Conservation (phyloP, 331 rosid species). For the Quercus phellos region DNA sequence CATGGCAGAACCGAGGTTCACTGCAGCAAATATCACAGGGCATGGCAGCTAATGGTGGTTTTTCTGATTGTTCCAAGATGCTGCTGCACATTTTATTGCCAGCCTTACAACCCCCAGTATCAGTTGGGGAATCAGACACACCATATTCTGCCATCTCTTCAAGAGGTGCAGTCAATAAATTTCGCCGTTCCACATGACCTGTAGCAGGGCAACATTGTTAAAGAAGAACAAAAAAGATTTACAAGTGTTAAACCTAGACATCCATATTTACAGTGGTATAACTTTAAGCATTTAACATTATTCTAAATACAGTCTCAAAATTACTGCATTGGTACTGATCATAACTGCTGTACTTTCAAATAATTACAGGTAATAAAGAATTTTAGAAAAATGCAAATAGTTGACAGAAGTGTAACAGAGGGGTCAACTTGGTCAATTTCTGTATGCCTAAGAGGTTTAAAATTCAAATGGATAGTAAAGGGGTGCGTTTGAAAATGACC, state of each 20-base stretch:
- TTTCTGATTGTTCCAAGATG: conserved; percentile 30
- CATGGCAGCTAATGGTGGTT: conserved; percentile 32
- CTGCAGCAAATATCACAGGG: conserved; percentile 73
- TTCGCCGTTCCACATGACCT: conserved; percentile 25
- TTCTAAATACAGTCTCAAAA: background rate
- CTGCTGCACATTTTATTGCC: conserved; percentile 57
- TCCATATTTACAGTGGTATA: background rate
- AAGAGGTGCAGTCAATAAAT: conserved; percentile 36
- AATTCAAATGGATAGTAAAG: too few relatives aligned
- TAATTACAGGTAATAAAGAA: background rate
- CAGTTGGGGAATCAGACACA: conserved; percentile 27
- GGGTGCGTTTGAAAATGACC: too few relatives aligned
- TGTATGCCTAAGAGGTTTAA: too few relatives aligned
- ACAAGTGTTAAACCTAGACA: background rate
- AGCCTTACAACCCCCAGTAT: conserved; percentile 48
- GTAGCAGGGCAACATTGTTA: conserved; percentile 7
- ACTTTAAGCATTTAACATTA: background rate
- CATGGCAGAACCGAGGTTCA: conserved; percentile 71
- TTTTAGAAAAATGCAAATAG: too few relatives aligned
- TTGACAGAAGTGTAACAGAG: too few relatives aligned
- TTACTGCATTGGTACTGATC: background rate
- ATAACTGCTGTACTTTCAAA: background rate
- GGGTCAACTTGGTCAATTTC: too few relatives aligned
- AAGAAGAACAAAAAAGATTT: background rate
- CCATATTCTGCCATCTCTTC: conserved; percentile 33